These are phyloP conservation scores for Scheffersomyces segobiensis DNA, from an alignment of 1,139 yeast species.

Conservation along the genomic window DNA sequence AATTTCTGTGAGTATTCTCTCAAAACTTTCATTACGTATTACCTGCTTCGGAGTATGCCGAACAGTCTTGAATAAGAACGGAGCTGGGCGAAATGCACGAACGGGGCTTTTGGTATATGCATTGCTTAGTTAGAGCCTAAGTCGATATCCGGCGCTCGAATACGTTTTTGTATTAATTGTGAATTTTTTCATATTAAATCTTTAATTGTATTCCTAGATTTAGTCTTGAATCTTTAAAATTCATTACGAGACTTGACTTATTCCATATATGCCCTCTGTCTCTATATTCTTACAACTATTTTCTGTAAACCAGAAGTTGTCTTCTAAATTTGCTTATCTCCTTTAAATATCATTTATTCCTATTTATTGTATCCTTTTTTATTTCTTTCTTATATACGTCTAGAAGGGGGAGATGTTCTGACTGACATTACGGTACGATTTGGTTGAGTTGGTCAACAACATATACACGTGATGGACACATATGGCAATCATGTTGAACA, in stretches of 20 bases:
- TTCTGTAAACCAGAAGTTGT: too few species aligned
- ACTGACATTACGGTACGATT: conserved; percentile 37
- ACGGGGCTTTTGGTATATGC: too few species aligned
- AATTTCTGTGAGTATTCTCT: background rate
- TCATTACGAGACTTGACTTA: too few species aligned
- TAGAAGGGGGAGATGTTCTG: conserved; percentile 40
- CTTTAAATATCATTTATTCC: background rate
- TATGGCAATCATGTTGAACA: conserved; percentile 37
- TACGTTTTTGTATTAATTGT: too few species aligned
- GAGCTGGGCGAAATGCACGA: background rate
- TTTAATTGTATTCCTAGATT: too few species aligned
- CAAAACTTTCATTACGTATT: background rate
- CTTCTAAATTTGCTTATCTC: background rate
- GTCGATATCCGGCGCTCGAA: too few species aligned
- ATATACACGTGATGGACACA: conserved; percentile 37
- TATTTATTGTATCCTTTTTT: background rate
- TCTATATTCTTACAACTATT: too few species aligned
- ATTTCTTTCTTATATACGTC: background rate
- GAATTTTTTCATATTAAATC: too few species aligned
- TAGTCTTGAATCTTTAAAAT: too few species aligned
- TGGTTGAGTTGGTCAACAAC: conserved; percentile 28
- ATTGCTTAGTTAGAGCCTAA: too few species aligned
- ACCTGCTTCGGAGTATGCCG: background rate
- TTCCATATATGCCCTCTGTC: too few species aligned
- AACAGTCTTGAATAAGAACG: background rate